Evolutionary conservation across 805 yeast species (phyloP), one percentile per base, ranked within the genome.

Genomic region (Ogataea nakhonphanomensis): DNA sequence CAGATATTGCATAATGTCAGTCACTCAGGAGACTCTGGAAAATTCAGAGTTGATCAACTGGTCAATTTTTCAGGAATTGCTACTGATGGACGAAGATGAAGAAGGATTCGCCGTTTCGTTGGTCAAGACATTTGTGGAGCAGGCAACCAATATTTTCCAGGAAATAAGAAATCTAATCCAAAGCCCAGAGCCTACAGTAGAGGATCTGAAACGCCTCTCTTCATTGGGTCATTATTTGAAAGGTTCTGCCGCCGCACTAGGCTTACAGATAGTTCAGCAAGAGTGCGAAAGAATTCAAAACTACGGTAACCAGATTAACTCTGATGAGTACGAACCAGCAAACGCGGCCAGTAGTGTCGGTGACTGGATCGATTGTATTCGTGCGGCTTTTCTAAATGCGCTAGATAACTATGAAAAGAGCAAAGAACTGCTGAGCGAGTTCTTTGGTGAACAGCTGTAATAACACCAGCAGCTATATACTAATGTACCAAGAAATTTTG

Each of bases 1-100:
- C 33, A 22, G 21, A 17, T 23, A 23, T 13, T 24, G 20, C 11
- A 37, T 17, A 8, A 50, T 50, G 54, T 34, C 47, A 13, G 59
- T 58, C 33, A 57, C 61, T 11, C 57, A 48, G 33, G 59, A 57
- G 36, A 55, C 55, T 2, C 39, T 60, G 11, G 61, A 74, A 50
- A 67, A 65, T 51, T 59, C 79, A 8, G 95, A 86, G 29, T 69
- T 86, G 48, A 81, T 93, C 45, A 90, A 89, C 60, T 88, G 96
- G 96, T 68, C 76, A 30, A 91, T 89, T 22, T 83, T 93, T 59
- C 78, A 81, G 41, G 98, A 93, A 67, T 72, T 93, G 43, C 75
- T 90, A 36, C 81, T 86, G 38, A 90, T 93, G 97, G 99, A 93
- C 63, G 96, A 91, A 57, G 98, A 91, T 55, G 95, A 85, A 57